Evolutionary conservation across 2,329 filamentous ascomycete genomes (phyloP).

Genomic region (Teratosphaeria destructans): DNA sequence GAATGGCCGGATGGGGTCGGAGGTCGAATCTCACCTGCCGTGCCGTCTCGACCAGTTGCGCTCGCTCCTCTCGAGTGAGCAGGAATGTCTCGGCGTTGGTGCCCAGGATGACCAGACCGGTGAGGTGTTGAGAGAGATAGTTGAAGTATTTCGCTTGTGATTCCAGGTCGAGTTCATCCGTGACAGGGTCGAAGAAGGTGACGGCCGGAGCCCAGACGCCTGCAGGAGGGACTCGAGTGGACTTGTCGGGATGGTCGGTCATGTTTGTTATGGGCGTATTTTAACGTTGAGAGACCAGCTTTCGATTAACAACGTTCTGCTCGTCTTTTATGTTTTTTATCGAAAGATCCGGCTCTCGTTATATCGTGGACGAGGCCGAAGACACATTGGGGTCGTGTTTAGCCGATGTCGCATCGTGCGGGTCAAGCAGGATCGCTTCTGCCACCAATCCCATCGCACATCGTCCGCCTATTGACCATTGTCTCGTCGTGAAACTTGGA

Average conservation of each 20-base stretch:
- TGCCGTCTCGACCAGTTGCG: slow-evolving; percentile 28
- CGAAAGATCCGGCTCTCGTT: no score
- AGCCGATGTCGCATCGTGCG: background rate
- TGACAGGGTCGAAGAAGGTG: slow-evolving; percentile 35
- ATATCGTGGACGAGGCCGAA: background rate
- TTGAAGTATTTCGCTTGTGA: slow-evolving; percentile 34
- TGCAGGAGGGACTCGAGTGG: slow-evolving; percentile 41
- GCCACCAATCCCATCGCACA: background rate
- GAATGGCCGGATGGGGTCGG: no score
- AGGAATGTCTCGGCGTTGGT: slow-evolving; percentile 39
- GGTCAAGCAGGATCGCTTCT: background rate
- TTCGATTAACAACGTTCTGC: no score
- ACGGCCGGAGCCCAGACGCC: slow-evolving; percentile 32
- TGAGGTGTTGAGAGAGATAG: slow-evolving; percentile 34
- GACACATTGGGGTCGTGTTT: background rate
- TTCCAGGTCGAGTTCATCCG: slow-evolving; percentile 31
- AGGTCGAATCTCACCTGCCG: slow-evolving; percentile 13
- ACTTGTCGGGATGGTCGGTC: slow-evolving; percentile 8
- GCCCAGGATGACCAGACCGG: slow-evolving; percentile 37
- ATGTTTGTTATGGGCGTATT: slow-evolving; percentile 1
- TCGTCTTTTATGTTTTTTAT: no score
- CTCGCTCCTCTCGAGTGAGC: slow-evolving; percentile 34
- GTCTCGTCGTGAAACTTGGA: no score
- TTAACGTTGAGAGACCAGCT: background rate
- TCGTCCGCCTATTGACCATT: background rate